Evolutionary conservation across 148 eudicot genomes (phyloP).

Genomic region (Nepenthes mirabilis): DNA sequence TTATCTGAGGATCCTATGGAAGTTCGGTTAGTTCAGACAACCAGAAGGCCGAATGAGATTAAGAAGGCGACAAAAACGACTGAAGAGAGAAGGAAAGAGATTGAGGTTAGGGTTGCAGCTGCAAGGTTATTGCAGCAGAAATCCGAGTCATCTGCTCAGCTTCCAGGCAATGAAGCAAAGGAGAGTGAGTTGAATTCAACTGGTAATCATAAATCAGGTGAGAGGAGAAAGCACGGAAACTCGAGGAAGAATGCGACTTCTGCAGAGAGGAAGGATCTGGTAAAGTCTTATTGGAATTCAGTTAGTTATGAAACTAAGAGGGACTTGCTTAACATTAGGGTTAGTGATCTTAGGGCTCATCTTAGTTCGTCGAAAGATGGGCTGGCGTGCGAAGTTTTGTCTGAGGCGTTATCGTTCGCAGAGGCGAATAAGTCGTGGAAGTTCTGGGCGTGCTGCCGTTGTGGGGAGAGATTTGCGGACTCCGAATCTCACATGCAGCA

Average conservation of each 20-base stretch:
- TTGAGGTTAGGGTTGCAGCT: constrained; percentile 90
- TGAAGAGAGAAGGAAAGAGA: constrained; percentile 87
- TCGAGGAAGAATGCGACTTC: constrained; percentile 39
- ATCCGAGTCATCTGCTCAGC: constrained; percentile 4
- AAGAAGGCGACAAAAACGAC: constrained; percentile 80
- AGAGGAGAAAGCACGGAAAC: constrained; percentile 47
- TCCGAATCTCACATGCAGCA: constrained; percentile 51
- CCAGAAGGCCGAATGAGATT: constrained; percentile 65
- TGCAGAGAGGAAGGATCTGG: constrained; percentile 66
- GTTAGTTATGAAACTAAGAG: constrained; percentile 53
- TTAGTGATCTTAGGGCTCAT: constrained; percentile 59
- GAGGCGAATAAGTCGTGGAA: constrained; percentile 52
- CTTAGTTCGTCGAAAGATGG: constrained; percentile 48
- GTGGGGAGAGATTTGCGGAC: constrained; percentile 56
- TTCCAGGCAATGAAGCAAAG: constrained; percentile 14
- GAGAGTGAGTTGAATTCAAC: constrained; percentile 20
- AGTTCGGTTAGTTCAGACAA: constrained; percentile 26
- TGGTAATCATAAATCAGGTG: constrained; percentile 32
- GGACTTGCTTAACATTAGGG: constrained; percentile 39
- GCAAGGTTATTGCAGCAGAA: constrained; percentile 93
- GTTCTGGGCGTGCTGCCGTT: constrained; percentile 79
- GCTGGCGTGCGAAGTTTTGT: constrained; percentile 34
- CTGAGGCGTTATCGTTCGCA: constrained; percentile 63
- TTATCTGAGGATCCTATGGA: constrained; percentile 80
- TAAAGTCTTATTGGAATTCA: constrained; percentile 65